Conservation (phyloP, 768 basidiomycete species). For the Favolaschia claudopus region DNA sequence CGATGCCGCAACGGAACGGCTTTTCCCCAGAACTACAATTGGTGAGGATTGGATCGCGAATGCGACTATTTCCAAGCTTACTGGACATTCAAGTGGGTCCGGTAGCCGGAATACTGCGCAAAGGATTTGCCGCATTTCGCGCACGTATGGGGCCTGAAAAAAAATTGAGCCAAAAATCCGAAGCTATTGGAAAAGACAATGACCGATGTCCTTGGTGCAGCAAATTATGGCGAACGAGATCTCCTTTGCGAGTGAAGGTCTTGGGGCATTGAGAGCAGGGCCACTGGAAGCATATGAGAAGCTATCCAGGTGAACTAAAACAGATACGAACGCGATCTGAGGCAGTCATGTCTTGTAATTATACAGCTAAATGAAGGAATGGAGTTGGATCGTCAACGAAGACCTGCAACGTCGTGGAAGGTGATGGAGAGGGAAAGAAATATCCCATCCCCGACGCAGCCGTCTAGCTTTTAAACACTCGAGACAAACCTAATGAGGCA, state of each 20-base stretch:
- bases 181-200: conserved; percentile 27
- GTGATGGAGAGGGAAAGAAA: conserved; percentile 26
- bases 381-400: conserved; percentile 47
- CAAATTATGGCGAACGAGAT: conserved; percentile 63
- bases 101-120: conserved; percentile 65
- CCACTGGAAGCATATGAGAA: conserved; percentile 33
- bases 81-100: conserved; percentile 74
- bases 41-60: not conserved
- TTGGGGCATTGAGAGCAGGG: conserved; percentile 55
- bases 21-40: conserved; percentile 54
- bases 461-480: conserved; percentile 1
- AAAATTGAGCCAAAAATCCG: not conserved
- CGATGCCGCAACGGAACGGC: conserved; percentile 59
- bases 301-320: not conserved
- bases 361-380: conserved; percentile 25
- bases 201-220: conserved; percentile 63
- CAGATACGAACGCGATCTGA: conserved; percentile 2
- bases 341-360: conserved; percentile 17
- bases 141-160: conserved; percentile 59
- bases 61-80: conserved; percentile 42
- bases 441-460: conserved; percentile 21
- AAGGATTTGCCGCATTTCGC: conserved; percentile 61
- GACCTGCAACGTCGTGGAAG: conserved; percentile 52
- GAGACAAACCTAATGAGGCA: conserved; percentile 5
- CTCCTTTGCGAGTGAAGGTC: conserved; percentile 62